A percentile compares a stretch with the other conserved stretches of the same genome.
phyloP scores from a whole-genome alignment of 1,284 basidiomycete genomes.

The Lentinus polychrous region DNA sequence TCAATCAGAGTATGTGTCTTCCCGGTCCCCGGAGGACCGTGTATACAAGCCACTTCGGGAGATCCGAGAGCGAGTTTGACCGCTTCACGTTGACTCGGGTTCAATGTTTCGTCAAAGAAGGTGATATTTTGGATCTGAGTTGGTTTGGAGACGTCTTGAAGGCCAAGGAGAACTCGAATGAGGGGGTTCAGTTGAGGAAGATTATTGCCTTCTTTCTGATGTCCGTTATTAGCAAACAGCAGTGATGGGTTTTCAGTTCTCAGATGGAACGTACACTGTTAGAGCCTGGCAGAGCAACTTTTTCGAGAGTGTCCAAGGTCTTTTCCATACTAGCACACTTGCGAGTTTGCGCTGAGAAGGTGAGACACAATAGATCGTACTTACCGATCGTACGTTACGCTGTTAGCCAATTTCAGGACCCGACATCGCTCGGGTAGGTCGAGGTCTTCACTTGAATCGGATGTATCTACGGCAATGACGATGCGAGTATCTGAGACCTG shows the following conservation, averaged over 20 bases:
- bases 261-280: slow-evolving; percentile 2
- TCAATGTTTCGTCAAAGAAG: slow-evolving; percentile 76
- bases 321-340: slow-evolving; percentile 72
- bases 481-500: slow-evolving; percentile 75
- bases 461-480: slow-evolving; percentile 65
- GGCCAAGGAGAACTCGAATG: slow-evolving; percentile 62
- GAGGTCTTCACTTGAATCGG: slow-evolving; percentile 53
- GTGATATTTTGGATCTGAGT: slow-evolving; percentile 35
- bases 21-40: slow-evolving; percentile 93
- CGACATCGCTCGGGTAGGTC: slow-evolving; percentile 81
- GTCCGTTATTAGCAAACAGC: background rate
- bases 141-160: slow-evolving; percentile 36
- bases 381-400: slow-evolving; percentile 85
- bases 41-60: slow-evolving; percentile 85
- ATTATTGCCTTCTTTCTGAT: slow-evolving; percentile 17
- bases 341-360: too few species aligned
- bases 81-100: slow-evolving; percentile 80
- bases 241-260: background rate
- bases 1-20: slow-evolving; percentile 93
- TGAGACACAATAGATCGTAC: slow-evolving; percentile 6
- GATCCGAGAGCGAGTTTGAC: slow-evolving; percentile 69
- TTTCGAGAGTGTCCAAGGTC: slow-evolving; percentile 62
- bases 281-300: slow-evolving; percentile 29
- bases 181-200: slow-evolving; percentile 36
- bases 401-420: slow-evolving; percentile 86